These are phyloP conservation scores for Gynostemma pentaphyllum DNA, from an alignment of 306 rosid species.

Conservation along the genomic window DNA sequence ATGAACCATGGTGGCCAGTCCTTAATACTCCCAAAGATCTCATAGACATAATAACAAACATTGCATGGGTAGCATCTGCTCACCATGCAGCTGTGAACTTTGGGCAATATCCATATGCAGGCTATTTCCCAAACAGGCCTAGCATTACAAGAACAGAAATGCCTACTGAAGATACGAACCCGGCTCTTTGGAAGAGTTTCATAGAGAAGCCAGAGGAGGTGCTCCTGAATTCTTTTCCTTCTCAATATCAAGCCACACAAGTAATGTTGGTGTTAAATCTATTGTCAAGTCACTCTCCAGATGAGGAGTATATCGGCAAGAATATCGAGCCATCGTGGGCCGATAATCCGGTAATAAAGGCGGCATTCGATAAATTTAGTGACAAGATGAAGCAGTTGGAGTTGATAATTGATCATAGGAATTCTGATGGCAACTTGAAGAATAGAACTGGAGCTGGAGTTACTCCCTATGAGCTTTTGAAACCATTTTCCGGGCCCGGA, in stretches of 20 bases:
- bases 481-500: constrained; percentile 18
- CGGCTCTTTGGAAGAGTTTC: constrained; percentile 13
- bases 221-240: constrained; percentile 23
- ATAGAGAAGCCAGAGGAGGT: constrained; percentile 19
- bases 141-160: constrained; percentile 21
- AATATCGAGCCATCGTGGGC: constrained; percentile 21
- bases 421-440: constrained; percentile 4
- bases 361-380: constrained; percentile 20
- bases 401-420: constrained; percentile 22
- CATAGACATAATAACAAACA: constrained; percentile 13
- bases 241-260: constrained; percentile 25
- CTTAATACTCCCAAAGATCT: constrained; percentile 16
- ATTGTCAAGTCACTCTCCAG: constrained; percentile 25
- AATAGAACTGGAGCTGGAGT: constrained; percentile 30
- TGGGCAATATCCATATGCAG: constrained; percentile 26
- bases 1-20: not conserved
- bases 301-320: constrained; percentile 25
- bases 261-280: constrained; percentile 26
- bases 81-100: constrained; percentile 9
- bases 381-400: constrained; percentile 17
- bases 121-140: constrained; percentile 32
- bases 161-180: constrained; percentile 19
- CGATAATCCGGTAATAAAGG: constrained; percentile 21
- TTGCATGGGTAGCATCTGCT: constrained; percentile 28
- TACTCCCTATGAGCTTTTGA: constrained; percentile 32